Percentiles rank a stretch among this genome's conserved stretches.
Conservation (phyloP, 2,329 filamentous ascomycete species). For the Parascedosporium putredinis region DNA sequence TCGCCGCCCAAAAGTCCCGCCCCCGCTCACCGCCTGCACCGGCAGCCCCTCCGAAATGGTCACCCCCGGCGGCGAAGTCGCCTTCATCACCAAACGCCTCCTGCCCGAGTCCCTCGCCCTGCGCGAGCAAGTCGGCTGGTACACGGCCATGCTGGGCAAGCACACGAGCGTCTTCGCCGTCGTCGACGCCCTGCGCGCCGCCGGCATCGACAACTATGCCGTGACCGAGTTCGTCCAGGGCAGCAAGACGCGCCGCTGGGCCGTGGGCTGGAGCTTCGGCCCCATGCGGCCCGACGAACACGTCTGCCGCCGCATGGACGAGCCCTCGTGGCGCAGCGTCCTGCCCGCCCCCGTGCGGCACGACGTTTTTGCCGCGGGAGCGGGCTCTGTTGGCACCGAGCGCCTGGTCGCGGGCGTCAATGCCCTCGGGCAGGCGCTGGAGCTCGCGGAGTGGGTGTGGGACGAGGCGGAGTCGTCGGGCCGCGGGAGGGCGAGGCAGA, state of each 20-base stretch:
- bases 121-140: slow-evolving; percentile 64
- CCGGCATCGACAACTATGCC: slow-evolving; percentile 65
- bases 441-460: slow-evolving; percentile 56
- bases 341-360: slow-evolving; percentile 32
- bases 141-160: slow-evolving; percentile 84
- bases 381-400: slow-evolving; percentile 25
- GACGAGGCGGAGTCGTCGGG: slow-evolving; percentile 41
- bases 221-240: slow-evolving; percentile 73
- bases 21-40: slow-evolving; percentile 63
- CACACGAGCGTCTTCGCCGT: slow-evolving; percentile 54
- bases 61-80: slow-evolving; percentile 63
- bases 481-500: slow-evolving; percentile 52
- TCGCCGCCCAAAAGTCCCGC: slow-evolving; percentile 56
- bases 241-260: slow-evolving; percentile 73
- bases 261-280: slow-evolving; percentile 76
- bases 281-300: slow-evolving; percentile 48
- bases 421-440: slow-evolving; percentile 40
- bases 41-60: slow-evolving; percentile 82
- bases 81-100: slow-evolving; percentile 62
- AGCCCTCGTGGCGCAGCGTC: slow-evolving; percentile 27
- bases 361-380: slow-evolving; percentile 35
- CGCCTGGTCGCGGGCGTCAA: slow-evolving; percentile 25
- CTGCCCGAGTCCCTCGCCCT: slow-evolving; percentile 57
- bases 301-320: slow-evolving; percentile 33
- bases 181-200: slow-evolving; percentile 46